phyloP scores from a whole-genome alignment of 73 alveolate genomes.

The Tetrahymena thermophila region DNA sequence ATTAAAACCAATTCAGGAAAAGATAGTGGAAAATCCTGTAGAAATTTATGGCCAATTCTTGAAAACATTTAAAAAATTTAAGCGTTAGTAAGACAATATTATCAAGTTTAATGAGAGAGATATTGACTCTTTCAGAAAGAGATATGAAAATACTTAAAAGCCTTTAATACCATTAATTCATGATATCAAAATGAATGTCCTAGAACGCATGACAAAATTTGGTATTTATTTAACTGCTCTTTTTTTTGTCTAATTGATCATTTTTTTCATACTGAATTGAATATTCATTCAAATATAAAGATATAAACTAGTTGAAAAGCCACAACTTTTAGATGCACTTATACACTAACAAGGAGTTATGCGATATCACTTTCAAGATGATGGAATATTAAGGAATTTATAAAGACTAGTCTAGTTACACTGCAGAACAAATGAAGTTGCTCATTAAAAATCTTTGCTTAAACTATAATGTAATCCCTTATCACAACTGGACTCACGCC shows the following conservation, averaged over 20 bases:
- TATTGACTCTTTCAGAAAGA: background rate
- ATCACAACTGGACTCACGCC: conserved; percentile 35
- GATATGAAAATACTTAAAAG: background rate
- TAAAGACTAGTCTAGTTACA: background rate
- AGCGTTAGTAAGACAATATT: background rate
- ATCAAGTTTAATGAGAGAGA: background rate
- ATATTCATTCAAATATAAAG: background rate
- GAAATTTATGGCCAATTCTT: background rate
- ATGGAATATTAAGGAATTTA: background rate
- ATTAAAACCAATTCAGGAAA: background rate
- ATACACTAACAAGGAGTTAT: background rate
- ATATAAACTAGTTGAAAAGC: background rate
- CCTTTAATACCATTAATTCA: background rate
- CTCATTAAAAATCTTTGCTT: background rate
- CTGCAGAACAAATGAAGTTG: background rate
- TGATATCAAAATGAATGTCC: background rate
- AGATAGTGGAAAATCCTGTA: background rate
- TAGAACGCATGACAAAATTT: background rate
- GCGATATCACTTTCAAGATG: background rate
- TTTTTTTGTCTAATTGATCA: too few relatives aligned
- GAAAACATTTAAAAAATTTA: background rate
- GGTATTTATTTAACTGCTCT: background rate
- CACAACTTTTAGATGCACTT: background rate
- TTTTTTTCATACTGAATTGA: background rate
- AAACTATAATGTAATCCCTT: conserved; percentile 9